Base-by-base conservation (phyloP, 2,329 filamentous ascomycete species). In the Neonectria faginata region DNA sequence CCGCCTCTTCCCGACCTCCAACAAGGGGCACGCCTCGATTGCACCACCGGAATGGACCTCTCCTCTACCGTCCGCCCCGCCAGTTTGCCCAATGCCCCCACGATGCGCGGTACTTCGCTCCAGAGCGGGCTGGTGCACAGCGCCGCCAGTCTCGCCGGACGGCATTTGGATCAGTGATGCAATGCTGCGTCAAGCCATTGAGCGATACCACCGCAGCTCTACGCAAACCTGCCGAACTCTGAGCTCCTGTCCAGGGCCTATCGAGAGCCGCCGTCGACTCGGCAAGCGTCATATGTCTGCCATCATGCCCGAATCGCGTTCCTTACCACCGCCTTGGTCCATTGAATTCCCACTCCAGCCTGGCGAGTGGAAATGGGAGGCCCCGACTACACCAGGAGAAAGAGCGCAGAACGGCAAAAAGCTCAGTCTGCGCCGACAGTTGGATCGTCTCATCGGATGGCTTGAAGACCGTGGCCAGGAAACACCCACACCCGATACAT, bases 211-310 rank as follows among this genome's bases (percentile, higher is more conserved):
- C n/a, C 73, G 72, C 20, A 51, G 66, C 8, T 63, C 61, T n/a
- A 16, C 62, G 6, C 58, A 62, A 11, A 56, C 71, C 5, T 65
- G 67, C 25, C 75, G 80, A 52, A 70, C 64, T 31, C 66, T 82
- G 12, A 81, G 79, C 70, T 84, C 82, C 27, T 79, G 83, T 7
- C 83, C 84, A 0, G 86, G 86, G 0, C 86, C 86, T 1, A 78
- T 89, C 66, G 87, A 89, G 75, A 83, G 80, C 71, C 82, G 84
- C 31, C 84, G 84, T 31, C 81, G 86, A 7, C 70, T 84, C 20
- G 85, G 85, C 39, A 86, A 81, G 73, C 82, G 86, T 60, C 82
- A 81, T 56, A 86, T 88, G 80, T 85, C 83, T 20, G 85, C 82
- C 56, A 74, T 86, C 62, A 77, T 84, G 59, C 79, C 83, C 27